A percentile compares a stretch with the other conserved stretches of the same genome.
These are phyloP conservation scores for Lyophyllum atratum DNA, from an alignment of 768 basidiomycete genomes.

Conservation along the genomic window DNA sequence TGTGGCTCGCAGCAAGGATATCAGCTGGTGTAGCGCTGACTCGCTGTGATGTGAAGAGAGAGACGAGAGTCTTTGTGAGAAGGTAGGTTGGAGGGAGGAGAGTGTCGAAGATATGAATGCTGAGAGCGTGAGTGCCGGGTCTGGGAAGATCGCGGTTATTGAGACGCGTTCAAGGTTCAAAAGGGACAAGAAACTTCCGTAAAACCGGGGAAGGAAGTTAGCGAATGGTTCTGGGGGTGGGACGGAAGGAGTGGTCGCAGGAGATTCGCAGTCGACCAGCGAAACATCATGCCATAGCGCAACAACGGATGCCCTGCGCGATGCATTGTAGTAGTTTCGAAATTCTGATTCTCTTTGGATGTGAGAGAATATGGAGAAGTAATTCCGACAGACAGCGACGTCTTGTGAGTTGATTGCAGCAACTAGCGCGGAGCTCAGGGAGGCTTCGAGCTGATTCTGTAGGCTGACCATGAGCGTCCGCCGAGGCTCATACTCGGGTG, in stretches of 20 bases:
- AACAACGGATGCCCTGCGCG: constrained; percentile 65
- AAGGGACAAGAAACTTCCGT: constrained; percentile 61
- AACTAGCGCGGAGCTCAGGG: constrained; percentile 87
- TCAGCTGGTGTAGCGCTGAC: constrained; percentile 65
- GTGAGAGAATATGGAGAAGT: constrained; percentile 84
- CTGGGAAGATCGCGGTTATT: constrained; percentile 86
- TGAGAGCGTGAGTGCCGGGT: constrained; percentile 76
- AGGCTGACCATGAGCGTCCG: constrained; percentile 86
- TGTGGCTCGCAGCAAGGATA: constrained; percentile 69
- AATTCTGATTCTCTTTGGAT: constrained; percentile 95
- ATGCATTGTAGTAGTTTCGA: constrained; percentile 91
- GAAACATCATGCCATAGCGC: constrained; percentile 66
- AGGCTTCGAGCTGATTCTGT: constrained; percentile 94
- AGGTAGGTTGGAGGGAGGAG: constrained; percentile 77
- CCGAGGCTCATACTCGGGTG: constrained; percentile 86
- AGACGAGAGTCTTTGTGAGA: constrained; percentile 75
- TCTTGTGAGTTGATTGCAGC: constrained; percentile 84
- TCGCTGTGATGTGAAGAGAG: constrained; percentile 69
- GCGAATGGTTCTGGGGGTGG: constrained; percentile 45
- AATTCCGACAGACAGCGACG: constrained; percentile 68
- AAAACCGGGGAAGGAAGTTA: constrained; percentile 77
- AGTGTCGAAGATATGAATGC: constrained; percentile 82
- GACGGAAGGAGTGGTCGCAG: constrained; percentile 19
- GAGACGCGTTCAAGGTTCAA: constrained; percentile 72
- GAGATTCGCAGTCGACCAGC: constrained; percentile 54